A percentile compares a stretch with the other conserved stretches of the same genome.
Conservation (phyloP, 345 rosid genomes). For the Viola odorata region DNA sequence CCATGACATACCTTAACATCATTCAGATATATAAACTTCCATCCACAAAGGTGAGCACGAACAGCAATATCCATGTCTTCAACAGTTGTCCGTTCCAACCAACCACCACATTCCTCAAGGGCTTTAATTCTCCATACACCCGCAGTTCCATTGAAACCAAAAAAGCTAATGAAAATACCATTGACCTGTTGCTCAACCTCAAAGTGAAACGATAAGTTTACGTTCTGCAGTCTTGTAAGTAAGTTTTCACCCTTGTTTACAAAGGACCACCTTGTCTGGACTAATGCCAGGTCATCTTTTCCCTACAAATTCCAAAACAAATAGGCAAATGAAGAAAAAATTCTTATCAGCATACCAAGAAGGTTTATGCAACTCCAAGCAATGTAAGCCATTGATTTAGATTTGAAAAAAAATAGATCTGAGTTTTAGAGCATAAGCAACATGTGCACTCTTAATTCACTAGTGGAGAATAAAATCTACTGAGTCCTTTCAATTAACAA, state of each 20-base stretch:
- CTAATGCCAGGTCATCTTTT: constrained; percentile 68
- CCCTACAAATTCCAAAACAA: constrained; percentile 37
- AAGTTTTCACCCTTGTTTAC: constrained; percentile 91
- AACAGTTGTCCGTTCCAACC: constrained; percentile 88
- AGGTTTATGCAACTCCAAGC: background rate
- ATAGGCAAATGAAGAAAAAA: background rate
- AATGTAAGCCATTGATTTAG: background rate
- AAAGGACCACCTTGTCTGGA: constrained; percentile 84
- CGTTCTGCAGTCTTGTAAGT: constrained; percentile 84
- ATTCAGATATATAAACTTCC: constrained; percentile 83
- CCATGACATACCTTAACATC: constrained; percentile 59
- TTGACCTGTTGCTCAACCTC: constrained; percentile 95
- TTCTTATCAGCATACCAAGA: constrained; percentile 1
- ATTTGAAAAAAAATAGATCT: too few species aligned
- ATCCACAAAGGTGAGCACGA: constrained; percentile 89
- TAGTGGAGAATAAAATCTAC: too few species aligned
- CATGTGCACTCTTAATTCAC: too few species aligned
- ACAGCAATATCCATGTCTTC: constrained; percentile 96
- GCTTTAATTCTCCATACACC: constrained; percentile 95
- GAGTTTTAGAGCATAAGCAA: too few species aligned
- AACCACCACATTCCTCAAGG: constrained; percentile 89
- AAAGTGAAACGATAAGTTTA: constrained; percentile 81
- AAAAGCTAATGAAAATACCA: constrained; percentile 74
- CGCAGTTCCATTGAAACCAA: constrained; percentile 92
- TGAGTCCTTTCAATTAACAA: too few species aligned